Evolutionary conservation across 805 yeast genomes (phyloP), one percentile per base, ranked within the genome.

Genomic region (Wickerhamomyces hampshirensis): DNA sequence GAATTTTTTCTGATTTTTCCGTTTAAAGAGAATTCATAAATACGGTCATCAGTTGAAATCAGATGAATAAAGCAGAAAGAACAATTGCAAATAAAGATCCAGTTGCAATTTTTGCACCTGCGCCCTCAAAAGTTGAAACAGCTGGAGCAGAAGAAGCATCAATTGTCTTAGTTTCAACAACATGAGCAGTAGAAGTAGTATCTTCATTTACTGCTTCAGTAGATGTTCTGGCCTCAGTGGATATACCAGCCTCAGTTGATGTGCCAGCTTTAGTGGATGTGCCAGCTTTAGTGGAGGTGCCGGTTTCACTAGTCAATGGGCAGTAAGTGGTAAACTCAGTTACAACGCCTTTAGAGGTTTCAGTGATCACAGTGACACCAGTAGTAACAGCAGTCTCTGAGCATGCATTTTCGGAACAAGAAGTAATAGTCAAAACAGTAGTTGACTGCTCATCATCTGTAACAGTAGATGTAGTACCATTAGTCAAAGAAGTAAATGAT

Each of bases 311-410:
- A 17, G 29, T 19, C 12, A 35, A 9, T 28, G 39, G 39, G 19
- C 39, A 36, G 26, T 28, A 36, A 18, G 39, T 36, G 16, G 35
- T 31, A 30, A 28, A 37, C 14, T 15, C 21, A 14, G 36, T 37
- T 15, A 24, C 27, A 18, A 28, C 23, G n/a, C 40, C 40, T 13
- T 16, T 10, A 6, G 6, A 14, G 13, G 40, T 37, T 5, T 23
- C 16, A 12, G 40, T 37, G 23, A 37, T 33, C 28, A 29, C 30
- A 12, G 40, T 31, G 8, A 37, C 19, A 17, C 40, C 40, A 14
- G 40, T 37, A 18, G 40, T 37, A 13, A 32, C 36, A 10, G 37
- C 16, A 18, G 26, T 15, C 11, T 23, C 24, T 7, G 28, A 18
- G 15, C 40, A 37, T 14, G 15, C 21, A 26, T 37, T 26, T 9